Percentiles rank a stretch among this genome's conserved stretches.
Evolutionary conservation across 1,139 yeast genomes (phyloP).

Genomic region (Candida frijolesensis): DNA sequence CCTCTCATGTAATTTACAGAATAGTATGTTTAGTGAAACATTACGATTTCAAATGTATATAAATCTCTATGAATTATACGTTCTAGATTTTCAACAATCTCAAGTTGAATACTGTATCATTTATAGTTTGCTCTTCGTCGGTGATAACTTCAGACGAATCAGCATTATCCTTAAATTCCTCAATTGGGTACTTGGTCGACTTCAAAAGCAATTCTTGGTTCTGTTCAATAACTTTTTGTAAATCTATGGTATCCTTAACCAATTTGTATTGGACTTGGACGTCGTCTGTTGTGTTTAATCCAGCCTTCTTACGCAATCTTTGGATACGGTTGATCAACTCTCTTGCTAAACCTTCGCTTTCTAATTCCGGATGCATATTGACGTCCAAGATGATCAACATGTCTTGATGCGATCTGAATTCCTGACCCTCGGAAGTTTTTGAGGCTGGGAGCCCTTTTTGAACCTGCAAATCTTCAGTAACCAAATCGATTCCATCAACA

Average conservation of each 20-base stretch:
- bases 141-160: conserved; percentile 57
- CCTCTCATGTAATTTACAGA: neutral
- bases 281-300: conserved; percentile 93
- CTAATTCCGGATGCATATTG: conserved; percentile 82
- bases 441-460: conserved; percentile 79
- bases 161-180: conserved; percentile 39
- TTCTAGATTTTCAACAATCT: conserved; percentile 67
- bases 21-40: too few relatives aligned
- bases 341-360: conserved; percentile 94
- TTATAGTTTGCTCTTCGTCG: conserved; percentile 88
- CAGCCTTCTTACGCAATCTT: conserved; percentile 95
- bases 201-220: conserved; percentile 74
- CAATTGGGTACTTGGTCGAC: conserved; percentile 69
- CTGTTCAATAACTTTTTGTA: conserved; percentile 61
- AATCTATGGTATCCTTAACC: conserved; percentile 68
- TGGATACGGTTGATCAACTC: conserved; percentile 96
- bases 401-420: conserved; percentile 84
- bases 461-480: conserved; percentile 86
- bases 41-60: neutral
- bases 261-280: conserved; percentile 82
- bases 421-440: conserved; percentile 67
- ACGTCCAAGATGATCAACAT: conserved; percentile 89
- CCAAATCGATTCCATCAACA: conserved; percentile 88
- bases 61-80: conserved; percentile 2
- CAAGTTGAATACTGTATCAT: conserved; percentile 80